Base-by-base conservation (phyloP, 2,329 filamentous ascomycete species). In the Aspergillus tanneri region DNA sequence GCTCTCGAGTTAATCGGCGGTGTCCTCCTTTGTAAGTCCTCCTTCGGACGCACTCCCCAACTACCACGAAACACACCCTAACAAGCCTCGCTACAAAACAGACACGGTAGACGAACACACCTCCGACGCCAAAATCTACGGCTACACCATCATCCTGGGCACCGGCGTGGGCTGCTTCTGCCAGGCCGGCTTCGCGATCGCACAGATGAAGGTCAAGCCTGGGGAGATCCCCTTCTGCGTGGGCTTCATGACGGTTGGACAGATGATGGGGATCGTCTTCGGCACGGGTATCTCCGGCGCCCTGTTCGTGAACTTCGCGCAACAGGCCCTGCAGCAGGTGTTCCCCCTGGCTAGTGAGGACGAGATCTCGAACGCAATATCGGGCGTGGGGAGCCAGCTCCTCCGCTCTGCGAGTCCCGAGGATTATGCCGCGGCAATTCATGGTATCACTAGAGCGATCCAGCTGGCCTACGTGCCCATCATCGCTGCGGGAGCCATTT, bases 101-200 rank as follows among this genome's bases (percentile, higher is more conserved):
- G n/a, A n/a, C n/a, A n/a, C n/a, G n/a, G 50, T 62, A 10, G 40
- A 44, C 5, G 23, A 37, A 11, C 30, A 43, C 8, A 65, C 59
- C 4, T 47, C 46, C 3, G 37, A 28, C n/a, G 47, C 56, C 11
- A 32, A 43, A 2, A 50, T 65, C 22, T 67, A 66, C 27, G 64
- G 61, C 3, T 62, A 57, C 44, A 54, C 35, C 6, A 49, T 64
- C 11, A 18, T 67, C 1, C 27, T 64, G 6, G 64, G 55, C 10
- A 35, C 54, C 12, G 64, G 63, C 2, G 46, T 50, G 6, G 57
- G 61, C 3, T 16, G 43, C 9, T 61, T 45, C 27, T 39, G 49
- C 5, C 55, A 61, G 30, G 50, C 50, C 4, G 52, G 44, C 0
- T 66, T 58, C 43, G 46, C 57, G 1, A 46, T 62, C 12, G 55